These are phyloP conservation scores for Alternaria gaisen DNA, from an alignment of 2,329 filamentous ascomycete genomes.

Conservation along the genomic window DNA sequence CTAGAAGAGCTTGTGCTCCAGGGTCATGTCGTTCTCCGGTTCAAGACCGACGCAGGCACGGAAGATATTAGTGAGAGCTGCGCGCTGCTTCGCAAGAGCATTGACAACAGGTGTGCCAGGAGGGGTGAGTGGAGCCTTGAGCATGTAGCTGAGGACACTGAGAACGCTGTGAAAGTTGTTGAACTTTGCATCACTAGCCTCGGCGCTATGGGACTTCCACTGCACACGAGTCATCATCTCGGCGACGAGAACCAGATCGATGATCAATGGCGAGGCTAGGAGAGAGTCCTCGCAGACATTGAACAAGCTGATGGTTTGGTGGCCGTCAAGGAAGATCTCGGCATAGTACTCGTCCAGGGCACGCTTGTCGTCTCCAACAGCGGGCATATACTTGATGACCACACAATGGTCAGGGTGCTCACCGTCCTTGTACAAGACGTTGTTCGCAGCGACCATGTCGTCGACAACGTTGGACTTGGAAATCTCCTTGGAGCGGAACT, in stretches of 20 bases:
- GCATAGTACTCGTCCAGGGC: constrained; percentile 99
- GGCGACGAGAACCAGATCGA: constrained; percentile 89
- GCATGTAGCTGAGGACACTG: constrained; percentile 98
- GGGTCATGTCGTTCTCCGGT: constrained; percentile 98
- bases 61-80: constrained; percentile 96
- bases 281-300: constrained; percentile 99
- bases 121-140: constrained; percentile 91
- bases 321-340: constrained; percentile 97
- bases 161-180: constrained; percentile 97
- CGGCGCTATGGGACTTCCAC: constrained; percentile 74
- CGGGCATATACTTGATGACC: constrained; percentile 99
- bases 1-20: constrained; percentile 94
- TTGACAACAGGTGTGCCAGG: constrained; percentile 96
- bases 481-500: constrained; percentile 99
- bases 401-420: constrained; percentile 98
- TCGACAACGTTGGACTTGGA: constrained; percentile 99
- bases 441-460: constrained; percentile 98
- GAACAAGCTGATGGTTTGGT: constrained; percentile 98
- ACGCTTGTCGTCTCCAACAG: constrained; percentile 98
- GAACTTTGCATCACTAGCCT: constrained; percentile 70
- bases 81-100: constrained; percentile 93
- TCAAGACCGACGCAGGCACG: constrained; percentile 95
- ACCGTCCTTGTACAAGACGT: constrained; percentile 84
- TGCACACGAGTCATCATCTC: constrained; percentile 99
- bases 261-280: constrained; percentile 93